A percentile compares a stretch with the other conserved stretches of the same genome.
These are phyloP conservation scores for Neurospora sublineolata DNA, from an alignment of 495 filamentous ascomycete genomes.

Conservation along the genomic window DNA sequence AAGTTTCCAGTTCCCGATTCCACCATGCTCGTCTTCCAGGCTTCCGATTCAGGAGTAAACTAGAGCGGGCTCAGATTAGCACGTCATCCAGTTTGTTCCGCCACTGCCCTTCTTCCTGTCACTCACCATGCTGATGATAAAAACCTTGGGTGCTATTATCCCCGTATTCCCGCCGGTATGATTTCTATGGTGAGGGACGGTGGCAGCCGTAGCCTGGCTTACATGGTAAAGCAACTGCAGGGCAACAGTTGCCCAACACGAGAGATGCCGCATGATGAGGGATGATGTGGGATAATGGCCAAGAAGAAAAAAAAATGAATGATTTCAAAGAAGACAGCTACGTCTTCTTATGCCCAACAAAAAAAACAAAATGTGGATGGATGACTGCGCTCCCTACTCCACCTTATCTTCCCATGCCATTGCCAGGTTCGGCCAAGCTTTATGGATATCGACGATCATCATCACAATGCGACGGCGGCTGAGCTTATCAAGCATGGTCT, in stretches of 20 bases:
- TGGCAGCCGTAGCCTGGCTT: background rate
- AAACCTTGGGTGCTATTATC: conserved; percentile 50
- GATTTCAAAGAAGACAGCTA: background rate
- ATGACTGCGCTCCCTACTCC: background rate
- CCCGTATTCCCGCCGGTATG: background rate
- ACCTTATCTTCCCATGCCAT: background rate
- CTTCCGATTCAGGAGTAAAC: conserved; percentile 57
- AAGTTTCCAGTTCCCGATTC: conserved; percentile 34
- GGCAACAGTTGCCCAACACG: background rate
- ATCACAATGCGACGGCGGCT: background rate
- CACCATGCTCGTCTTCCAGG: conserved; percentile 53
- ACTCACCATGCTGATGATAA: conserved; percentile 59
- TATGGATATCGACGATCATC: background rate
- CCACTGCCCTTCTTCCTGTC: background rate
- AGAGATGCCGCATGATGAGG: background rate
- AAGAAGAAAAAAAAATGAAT: background rate
- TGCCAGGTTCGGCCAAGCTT: background rate
- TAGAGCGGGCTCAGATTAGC: conserved; percentile 12
- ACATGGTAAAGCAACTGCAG: background rate
- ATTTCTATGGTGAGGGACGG: background rate
- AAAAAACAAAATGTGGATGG: background rate
- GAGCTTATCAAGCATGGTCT: background rate
- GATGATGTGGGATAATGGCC: background rate
- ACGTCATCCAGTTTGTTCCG: background rate
- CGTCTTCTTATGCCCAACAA: background rate